Evolutionary conservation across 169 alveolate genomes (phyloP).

Genomic region (Plasmodium inui): DNA sequence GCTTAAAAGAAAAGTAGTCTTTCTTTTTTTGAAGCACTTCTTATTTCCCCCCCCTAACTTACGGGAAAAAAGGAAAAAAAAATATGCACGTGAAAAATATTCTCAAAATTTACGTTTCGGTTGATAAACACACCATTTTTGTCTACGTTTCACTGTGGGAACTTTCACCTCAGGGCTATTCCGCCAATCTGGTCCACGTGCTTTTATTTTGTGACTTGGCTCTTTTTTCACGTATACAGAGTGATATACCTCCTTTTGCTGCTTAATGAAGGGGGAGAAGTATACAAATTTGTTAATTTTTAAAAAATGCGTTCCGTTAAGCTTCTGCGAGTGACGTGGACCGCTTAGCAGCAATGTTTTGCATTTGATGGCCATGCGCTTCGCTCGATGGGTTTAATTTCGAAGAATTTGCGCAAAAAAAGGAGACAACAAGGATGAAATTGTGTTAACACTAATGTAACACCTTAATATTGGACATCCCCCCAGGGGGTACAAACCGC

Average conservation of each 20-base stretch:
- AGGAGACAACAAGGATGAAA: background rate
- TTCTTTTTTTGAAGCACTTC: background rate
- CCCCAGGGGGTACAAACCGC: background rate
- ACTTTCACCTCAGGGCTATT: background rate
- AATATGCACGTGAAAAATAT: background rate
- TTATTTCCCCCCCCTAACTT: background rate
- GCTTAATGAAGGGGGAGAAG: background rate
- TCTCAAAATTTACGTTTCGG: background rate
- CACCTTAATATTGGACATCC: background rate
- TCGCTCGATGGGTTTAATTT: background rate
- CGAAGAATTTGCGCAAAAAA: background rate
- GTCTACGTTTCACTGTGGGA: background rate
- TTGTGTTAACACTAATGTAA: background rate
- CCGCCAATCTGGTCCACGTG: background rate
- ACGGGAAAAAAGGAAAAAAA: background rate
- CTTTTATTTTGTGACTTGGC: background rate
- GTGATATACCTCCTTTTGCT: background rate
- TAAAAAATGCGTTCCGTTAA: background rate
- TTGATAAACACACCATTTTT: background rate
- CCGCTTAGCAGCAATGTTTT: background rate
- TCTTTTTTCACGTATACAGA: background rate
- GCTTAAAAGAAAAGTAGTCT: background rate
- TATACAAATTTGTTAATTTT: background rate
- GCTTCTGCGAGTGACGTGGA: background rate
- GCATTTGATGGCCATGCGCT: background rate